Evolutionary conservation across 2,329 filamentous ascomycete genomes (phyloP).

Genomic region (Tothia fuscella): DNA sequence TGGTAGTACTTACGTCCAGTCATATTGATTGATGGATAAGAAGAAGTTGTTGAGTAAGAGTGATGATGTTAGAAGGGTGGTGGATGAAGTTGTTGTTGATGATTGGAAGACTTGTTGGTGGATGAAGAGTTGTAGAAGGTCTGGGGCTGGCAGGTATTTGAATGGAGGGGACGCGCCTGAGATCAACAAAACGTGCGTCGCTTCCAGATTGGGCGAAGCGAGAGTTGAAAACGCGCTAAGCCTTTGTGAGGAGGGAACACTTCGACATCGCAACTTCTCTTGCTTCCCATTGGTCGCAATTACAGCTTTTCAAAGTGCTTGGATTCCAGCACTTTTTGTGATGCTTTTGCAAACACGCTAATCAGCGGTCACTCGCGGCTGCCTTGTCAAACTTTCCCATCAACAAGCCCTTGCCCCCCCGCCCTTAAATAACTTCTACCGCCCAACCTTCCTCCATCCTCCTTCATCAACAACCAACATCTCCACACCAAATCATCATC

Average conservation of each 20-base stretch:
- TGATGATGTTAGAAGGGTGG: constrained; percentile 1
- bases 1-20: constrained; percentile 36
- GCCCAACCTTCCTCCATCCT: constrained; percentile 22
- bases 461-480: constrained; percentile 23
- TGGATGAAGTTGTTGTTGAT: constrained; percentile 3
- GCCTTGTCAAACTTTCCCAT: constrained; percentile 3
- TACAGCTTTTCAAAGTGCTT: not conserved
- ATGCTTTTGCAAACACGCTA: not conserved
- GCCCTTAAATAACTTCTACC: constrained; percentile 25
- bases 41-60: constrained; percentile 12
- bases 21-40: constrained; percentile 30
- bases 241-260: not conserved
- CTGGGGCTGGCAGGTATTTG: constrained; percentile 7
- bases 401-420: constrained; percentile 21
- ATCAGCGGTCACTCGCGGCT: not conserved
- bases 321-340: not conserved
- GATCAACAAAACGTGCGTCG: not conserved
- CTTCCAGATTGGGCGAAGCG: too few relatives aligned
- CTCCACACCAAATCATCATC: constrained; percentile 15
- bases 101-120: constrained; percentile 7
- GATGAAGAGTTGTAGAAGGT: not conserved
- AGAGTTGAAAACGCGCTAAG: not conserved
- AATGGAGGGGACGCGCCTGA: not conserved
- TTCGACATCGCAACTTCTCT: not conserved
- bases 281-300: not conserved